Conservation (phyloP, 257 asterid species). For the Capsicum chinense region DNA sequence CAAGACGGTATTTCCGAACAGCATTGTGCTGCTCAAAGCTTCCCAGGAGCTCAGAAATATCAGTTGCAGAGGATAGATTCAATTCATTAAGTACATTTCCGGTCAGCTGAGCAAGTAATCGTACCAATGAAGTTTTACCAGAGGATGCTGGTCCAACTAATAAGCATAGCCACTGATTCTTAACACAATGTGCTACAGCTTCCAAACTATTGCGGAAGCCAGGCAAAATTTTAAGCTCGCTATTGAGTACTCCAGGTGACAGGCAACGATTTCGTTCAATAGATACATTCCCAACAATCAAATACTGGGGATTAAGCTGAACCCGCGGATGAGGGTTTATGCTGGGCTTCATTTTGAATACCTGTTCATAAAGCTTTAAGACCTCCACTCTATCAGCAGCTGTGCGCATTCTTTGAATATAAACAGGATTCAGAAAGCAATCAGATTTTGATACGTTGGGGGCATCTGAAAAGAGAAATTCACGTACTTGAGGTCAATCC, state of each 20-base stretch:
- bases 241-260: conserved; percentile 49
- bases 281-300: conserved; percentile 63
- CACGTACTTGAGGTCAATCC: conserved; percentile 28
- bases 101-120: conserved; percentile 80
- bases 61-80: conserved; percentile 94
- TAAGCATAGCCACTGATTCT: conserved; percentile 92
- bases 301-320: conserved; percentile 55
- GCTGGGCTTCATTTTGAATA: conserved; percentile 67
- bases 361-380: conserved; percentile 64
- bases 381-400: conserved; percentile 76
- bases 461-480: conserved; percentile 56
- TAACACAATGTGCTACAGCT: conserved; percentile 71
- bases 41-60: conserved; percentile 94
- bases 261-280: conserved; percentile 59
- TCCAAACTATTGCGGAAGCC: conserved; percentile 69
- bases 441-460: conserved; percentile 50
- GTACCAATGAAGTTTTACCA: conserved; percentile 84
- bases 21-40: conserved; percentile 93
- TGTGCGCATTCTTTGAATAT: conserved; percentile 94
- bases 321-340: conserved; percentile 70
- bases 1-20: conserved; percentile 72
- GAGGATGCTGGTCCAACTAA: conserved; percentile 91
- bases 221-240: conserved; percentile 73
- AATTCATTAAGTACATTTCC: conserved; percentile 86
- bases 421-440: conserved; percentile 84